These are phyloP conservation scores for Globisporangium acanthophoron DNA, from an alignment of 352 stramenopile species.

Conservation along the genomic window DNA sequence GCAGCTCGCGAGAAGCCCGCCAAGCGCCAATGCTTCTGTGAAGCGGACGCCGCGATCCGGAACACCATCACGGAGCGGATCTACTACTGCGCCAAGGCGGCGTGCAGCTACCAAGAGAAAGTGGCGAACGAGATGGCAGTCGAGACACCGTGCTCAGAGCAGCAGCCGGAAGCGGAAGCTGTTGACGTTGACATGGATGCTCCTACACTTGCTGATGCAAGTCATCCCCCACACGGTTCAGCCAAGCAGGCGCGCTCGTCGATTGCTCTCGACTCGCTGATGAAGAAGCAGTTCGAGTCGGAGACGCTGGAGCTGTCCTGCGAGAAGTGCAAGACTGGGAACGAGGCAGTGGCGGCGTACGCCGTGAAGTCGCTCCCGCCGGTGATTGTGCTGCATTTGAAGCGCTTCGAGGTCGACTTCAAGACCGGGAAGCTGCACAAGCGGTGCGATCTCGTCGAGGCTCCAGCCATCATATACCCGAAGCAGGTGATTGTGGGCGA, in stretches of 20 bases:
- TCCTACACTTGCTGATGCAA: neutral
- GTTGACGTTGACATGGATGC: neutral
- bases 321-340: conserved; percentile 75
- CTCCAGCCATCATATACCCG: conserved; percentile 39
- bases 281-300: conserved; percentile 75
- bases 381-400: conserved; percentile 77
- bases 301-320: conserved; percentile 76
- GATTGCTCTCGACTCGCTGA: conserved; percentile 52
- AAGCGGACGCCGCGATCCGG: conserved; percentile 27
- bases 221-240: neutral
- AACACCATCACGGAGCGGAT: conserved; percentile 30
- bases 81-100: conserved; percentile 52
- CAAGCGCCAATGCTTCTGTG: conserved; percentile 62
- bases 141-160: neutral
- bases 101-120: conserved; percentile 64
- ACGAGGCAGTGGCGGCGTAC: conserved; percentile 54
- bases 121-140: conserved; percentile 5
- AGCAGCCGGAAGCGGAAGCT: neutral
- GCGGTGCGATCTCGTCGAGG: conserved; percentile 69
- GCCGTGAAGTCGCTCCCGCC: conserved; percentile 60
- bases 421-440: conserved; percentile 66
- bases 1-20: conserved; percentile 5
- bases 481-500: conserved; percentile 31
- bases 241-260: conserved; percentile 11
- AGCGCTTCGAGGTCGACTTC: conserved; percentile 82